These are phyloP conservation scores for Didymella keratinophila DNA, from an alignment of 2,329 filamentous ascomycete species.

Conservation along the genomic window DNA sequence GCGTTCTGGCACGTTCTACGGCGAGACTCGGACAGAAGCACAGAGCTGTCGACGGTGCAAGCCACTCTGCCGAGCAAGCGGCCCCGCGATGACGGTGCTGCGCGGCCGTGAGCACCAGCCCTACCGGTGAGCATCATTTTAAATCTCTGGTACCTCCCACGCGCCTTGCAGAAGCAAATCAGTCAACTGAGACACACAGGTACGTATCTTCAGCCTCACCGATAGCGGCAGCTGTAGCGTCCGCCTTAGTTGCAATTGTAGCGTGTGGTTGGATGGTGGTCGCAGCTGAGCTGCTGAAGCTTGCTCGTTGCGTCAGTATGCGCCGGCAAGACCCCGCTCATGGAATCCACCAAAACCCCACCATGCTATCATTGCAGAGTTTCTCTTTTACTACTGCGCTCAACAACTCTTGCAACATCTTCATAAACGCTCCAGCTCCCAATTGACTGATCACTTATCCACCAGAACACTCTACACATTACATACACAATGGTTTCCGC, in stretches of 20 bases:
- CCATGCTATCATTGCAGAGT: conserved; percentile 16
- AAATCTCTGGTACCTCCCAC: conserved; percentile 26
- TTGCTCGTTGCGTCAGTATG: conserved; percentile 18
- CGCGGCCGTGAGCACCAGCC: conserved; percentile 46
- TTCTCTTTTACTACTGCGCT: conserved; percentile 29
- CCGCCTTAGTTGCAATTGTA: conserved; percentile 7
- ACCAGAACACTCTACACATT: conserved; percentile 18
- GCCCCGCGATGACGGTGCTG: conserved; percentile 41
- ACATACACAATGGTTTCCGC: conserved; percentile 36
- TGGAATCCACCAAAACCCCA: conserved; percentile 5
- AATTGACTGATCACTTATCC: conserved; percentile 20
- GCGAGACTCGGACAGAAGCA: conserved; percentile 44
- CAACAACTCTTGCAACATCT: conserved; percentile 16
- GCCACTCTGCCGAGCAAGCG: conserved; percentile 40
- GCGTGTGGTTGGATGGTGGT: conserved; percentile 10
- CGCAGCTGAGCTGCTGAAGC: conserved; percentile 14
- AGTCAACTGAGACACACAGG: conserved; percentile 18
- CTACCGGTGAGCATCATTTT: conserved; percentile 14
- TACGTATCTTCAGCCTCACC: conserved; percentile 17
- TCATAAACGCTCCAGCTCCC: conserved; percentile 18
- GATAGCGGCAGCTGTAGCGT: conserved; percentile 3
- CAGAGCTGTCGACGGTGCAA: conserved; percentile 19
- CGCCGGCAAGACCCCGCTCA: conserved; percentile 11
- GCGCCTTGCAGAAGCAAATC: conserved; percentile 47
- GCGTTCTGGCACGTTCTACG: conserved; percentile 33